Base-by-base conservation (phyloP, 257 asterid species). In the Mentha longifolia region DNA sequence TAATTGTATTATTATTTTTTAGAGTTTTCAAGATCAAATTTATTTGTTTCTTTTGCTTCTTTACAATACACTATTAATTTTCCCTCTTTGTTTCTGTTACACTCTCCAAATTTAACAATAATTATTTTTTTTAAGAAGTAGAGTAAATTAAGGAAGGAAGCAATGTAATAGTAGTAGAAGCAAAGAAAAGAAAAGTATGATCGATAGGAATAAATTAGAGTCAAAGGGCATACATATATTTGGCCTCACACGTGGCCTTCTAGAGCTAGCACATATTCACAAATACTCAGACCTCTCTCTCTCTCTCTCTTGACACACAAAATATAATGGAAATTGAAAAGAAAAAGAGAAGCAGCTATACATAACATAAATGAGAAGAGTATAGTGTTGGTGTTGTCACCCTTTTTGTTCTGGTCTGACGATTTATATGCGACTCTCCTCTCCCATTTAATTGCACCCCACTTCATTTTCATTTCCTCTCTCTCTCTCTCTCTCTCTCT, bases 231-330 rank as follows among this genome's bases (percentile, higher is more conserved):
- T 43, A 65, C 43, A 69, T 16, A 31, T 11, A 58, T 33, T 31
- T 61, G 74, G 60, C 16, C 78, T 75, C 65, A 64, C 73, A 64
- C 54, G 57, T 63, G 73, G 49, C 74, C 70, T 76, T 54, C 62
- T 43, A 69, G 72, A 69, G 72, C 72, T 45, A 13, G 15, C 76
- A 56, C 57, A 70, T 70, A 49, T 59, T 31, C 58, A 67, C 74
- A 66, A 25, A 71, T 2, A 25, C 1, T 20, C 47, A 41, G 12
- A 41, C 12, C 28, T 0, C 45, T 14, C 17, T 0, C 22, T 25
- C 55, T 25, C 22, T 0, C 25, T 13, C n/a, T 0, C 19, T 20
- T 35, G 14, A 60, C 31, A 28, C 31, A 28, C 31, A 28, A 28
- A 28, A 28, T 28, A 28, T 28, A 28, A 28, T 28, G 31, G 3